These are phyloP conservation scores for Balansia obtecta DNA, from an alignment of 2,329 filamentous ascomycete species.

Conservation along the genomic window DNA sequence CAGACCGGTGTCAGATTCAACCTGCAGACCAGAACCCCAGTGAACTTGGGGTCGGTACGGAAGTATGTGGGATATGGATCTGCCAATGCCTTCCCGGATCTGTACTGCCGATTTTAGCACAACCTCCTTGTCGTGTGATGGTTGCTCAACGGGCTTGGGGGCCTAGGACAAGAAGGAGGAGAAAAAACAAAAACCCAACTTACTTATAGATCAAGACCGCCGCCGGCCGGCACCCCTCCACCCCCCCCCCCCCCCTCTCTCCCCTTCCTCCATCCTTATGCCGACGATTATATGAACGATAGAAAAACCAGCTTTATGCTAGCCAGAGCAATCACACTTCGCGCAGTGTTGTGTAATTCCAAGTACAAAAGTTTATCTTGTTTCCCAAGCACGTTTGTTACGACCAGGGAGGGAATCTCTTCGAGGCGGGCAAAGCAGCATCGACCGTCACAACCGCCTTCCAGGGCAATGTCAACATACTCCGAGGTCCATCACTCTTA, in stretches of 20 bases:
- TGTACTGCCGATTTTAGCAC: constrained; percentile 2
- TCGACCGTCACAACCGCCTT: not conserved
- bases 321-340: constrained; percentile 6
- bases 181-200: no score
- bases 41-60: constrained; percentile 4
- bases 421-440: not conserved
- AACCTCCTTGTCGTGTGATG: constrained; percentile 3
- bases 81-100: constrained; percentile 8
- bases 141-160: not conserved
- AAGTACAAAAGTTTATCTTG: not conserved
- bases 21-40: constrained; percentile 2
- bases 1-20: constrained; percentile 11
- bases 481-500: constrained; percentile 19
- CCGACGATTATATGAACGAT: not conserved
- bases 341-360: not conserved
- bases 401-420: not conserved
- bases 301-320: constrained; percentile 4
- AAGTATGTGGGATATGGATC: constrained; percentile 7
- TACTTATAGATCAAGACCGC: no score
- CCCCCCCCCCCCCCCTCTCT: no score
- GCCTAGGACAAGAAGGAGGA: constrained; percentile 1
- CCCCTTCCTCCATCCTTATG: no score
- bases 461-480: constrained; percentile 13
- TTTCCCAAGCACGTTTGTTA: not conserved
- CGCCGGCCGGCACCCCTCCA: no score